A percentile compares a stretch with the other conserved stretches of the same genome.
phyloP scores from a whole-genome alignment of 768 basidiomycete species.

The Termitomyces sp. region DNA sequence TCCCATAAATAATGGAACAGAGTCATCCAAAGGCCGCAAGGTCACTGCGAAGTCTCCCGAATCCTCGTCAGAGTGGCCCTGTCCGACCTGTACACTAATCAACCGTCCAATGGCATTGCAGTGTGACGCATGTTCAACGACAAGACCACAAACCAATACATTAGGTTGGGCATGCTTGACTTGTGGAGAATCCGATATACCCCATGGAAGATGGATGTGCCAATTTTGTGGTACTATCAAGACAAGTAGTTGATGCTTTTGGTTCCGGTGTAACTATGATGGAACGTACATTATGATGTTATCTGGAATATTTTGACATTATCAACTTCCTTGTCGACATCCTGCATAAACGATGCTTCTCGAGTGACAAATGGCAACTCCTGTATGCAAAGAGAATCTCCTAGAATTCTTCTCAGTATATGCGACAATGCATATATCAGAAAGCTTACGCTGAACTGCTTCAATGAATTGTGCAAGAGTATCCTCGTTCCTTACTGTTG shows the following conservation, averaged over 20 bases:
- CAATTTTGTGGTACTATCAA: slow-evolving; percentile 67
- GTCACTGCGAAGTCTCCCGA: not conserved
- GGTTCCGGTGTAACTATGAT: not conserved
- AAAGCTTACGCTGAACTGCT: slow-evolving; percentile 24
- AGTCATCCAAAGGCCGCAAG: slow-evolving; percentile 6
- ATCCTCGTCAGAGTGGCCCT: slow-evolving; percentile 37
- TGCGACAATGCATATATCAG: not conserved
- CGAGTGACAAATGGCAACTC: slow-evolving; percentile 17
- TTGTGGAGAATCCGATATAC: slow-evolving; percentile 60
- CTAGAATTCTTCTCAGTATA: slow-evolving; percentile 14
- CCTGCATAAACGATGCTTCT: slow-evolving; percentile 19
- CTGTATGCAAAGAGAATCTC: slow-evolving; percentile 17
- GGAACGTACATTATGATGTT: slow-evolving; percentile 13
- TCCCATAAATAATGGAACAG: not conserved
- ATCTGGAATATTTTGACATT: slow-evolving; percentile 43
- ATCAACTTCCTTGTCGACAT: slow-evolving; percentile 26
- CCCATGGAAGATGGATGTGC: slow-evolving; percentile 72
- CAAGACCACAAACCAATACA: slow-evolving; percentile 21
- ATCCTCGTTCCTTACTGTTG: slow-evolving; percentile 50
- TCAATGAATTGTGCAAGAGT: slow-evolving; percentile 44
- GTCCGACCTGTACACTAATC: slow-evolving; percentile 58
- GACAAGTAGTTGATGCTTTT: slow-evolving; percentile 22
- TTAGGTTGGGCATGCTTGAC: slow-evolving; percentile 59
- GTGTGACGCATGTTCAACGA: slow-evolving; percentile 55
- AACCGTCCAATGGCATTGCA: slow-evolving; percentile 44